Evolutionary conservation across 2,329 filamentous ascomycete genomes (phyloP).

Genomic region (Penicillium thymicola): DNA sequence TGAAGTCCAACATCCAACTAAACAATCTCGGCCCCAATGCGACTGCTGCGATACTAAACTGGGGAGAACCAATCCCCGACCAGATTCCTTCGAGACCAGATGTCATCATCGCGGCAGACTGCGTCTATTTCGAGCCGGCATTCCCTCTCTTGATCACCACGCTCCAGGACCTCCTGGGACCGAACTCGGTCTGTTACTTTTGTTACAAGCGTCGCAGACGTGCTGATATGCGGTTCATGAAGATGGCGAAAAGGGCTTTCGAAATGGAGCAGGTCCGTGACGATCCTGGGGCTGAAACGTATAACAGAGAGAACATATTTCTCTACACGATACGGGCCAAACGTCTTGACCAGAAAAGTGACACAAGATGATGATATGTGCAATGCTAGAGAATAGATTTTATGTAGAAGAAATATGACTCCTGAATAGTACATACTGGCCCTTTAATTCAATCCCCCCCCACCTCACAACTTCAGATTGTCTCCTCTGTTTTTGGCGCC

Average conservation of each 20-base stretch:
- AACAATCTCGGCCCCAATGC: conserved; percentile 67
- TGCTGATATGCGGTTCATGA: conserved; percentile 73
- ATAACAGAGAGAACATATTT: conserved; percentile 40
- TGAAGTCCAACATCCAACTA: conserved; percentile 81
- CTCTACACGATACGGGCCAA: conserved; percentile 37
- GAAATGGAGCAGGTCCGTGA: conserved; percentile 60
- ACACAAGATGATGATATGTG: conserved; percentile 5
- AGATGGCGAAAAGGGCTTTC: conserved; percentile 66
- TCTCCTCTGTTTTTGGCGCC: conserved; percentile 27
- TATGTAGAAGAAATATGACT: conserved; percentile 6
- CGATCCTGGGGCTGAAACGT: conserved; percentile 41
- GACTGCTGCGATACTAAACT: conserved; percentile 71
- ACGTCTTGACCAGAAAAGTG: conserved; percentile 1
- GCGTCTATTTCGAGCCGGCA: conserved; percentile 94
- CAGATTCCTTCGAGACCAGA: conserved; percentile 57
- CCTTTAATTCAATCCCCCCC: background rate
- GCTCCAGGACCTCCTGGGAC: conserved; percentile 67
- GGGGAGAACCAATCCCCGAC: conserved; percentile 53
- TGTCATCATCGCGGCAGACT: conserved; percentile 89
- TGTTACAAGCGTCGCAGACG: conserved; percentile 92
- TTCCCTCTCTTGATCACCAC: conserved; percentile 84
- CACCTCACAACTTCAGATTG: conserved; percentile 34
- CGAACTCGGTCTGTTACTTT: conserved; percentile 70
- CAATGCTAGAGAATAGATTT: conserved; percentile 10
- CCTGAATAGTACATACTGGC: conserved; percentile 3